A percentile compares a stretch with the other conserved stretches of the same genome.
These are phyloP conservation scores for Breviolum minutum DNA, from an alignment of 73 alveolate species.

Conservation along the genomic window DNA sequence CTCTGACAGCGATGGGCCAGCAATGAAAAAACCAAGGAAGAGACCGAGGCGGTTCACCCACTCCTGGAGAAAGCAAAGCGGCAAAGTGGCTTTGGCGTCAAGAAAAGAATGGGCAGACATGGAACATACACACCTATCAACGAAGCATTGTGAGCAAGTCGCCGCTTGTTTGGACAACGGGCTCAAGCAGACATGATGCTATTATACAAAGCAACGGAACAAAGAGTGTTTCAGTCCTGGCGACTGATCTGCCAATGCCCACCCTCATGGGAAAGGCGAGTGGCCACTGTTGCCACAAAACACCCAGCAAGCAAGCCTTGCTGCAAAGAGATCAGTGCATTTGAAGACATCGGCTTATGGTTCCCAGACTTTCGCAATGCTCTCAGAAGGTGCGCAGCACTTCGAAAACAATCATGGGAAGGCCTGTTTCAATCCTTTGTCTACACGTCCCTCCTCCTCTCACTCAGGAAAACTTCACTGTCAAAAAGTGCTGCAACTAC, in stretches of 20 bases:
- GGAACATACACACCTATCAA: neutral
- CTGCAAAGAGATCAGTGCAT: neutral
- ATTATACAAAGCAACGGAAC: neutral
- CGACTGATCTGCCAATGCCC: constrained; percentile 82
- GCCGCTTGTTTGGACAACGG: too few species aligned
- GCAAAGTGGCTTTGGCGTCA: neutral
- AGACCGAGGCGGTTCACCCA: constrained; percentile 80
- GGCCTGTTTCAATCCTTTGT: neutral
- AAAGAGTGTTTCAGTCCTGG: neutral
- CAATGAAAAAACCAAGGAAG: constrained; percentile 74
- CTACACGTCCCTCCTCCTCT: neutral
- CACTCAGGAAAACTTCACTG: neutral
- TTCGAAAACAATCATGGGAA: neutral
- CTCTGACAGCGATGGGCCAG: constrained; percentile 60
- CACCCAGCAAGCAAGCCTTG: constrained; percentile 89
- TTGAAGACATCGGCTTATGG: too few species aligned
- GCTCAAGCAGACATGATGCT: neutral
- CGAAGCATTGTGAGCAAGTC: neutral
- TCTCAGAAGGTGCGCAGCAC: too few species aligned
- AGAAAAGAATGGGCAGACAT: neutral
- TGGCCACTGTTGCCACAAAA: constrained; percentile 87
- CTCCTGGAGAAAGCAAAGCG: constrained; percentile 9
- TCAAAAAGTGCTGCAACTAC: neutral
- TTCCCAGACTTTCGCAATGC: neutral
- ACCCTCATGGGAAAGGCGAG: constrained; percentile 91